A percentile compares a stretch with the other conserved stretches of the same genome.
Conservation (phyloP, 1,139 yeast species). For the Geotrichum australiense region DNA sequence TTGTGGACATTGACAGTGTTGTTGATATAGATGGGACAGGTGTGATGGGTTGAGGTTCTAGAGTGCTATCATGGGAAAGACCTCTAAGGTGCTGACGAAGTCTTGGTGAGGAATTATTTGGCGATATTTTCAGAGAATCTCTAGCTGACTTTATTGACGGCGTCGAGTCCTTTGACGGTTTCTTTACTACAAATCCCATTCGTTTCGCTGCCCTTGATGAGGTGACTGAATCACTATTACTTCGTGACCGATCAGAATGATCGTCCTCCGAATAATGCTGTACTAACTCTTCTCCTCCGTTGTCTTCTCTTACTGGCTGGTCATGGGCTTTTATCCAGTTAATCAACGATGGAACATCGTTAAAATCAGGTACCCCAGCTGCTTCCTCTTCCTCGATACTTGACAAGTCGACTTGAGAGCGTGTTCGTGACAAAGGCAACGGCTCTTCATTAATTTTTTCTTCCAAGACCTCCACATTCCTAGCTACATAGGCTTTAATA, state of each 20-base stretch:
- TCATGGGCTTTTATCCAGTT: slow-evolving; percentile 12
- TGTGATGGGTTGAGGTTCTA: slow-evolving; percentile 14
- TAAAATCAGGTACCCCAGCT: slow-evolving; percentile 10
- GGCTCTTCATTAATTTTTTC: slow-evolving; percentile 6
- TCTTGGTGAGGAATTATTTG: slow-evolving; percentile 6
- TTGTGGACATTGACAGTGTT: not conserved
- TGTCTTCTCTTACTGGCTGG: not conserved
- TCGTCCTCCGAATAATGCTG: not conserved
- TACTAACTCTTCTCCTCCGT: not conserved
- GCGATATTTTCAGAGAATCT: slow-evolving; percentile 11
- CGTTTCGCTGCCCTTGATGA: slow-evolving; percentile 44
- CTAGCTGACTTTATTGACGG: slow-evolving; percentile 13
- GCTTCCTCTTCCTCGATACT: not conserved
- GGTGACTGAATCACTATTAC: slow-evolving; percentile 46
- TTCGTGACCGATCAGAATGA: slow-evolving; percentile 43
- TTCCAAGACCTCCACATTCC: slow-evolving; percentile 21
- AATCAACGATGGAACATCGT: slow-evolving; percentile 10
- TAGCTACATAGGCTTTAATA: slow-evolving; percentile 40
- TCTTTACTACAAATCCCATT: slow-evolving; percentile 30
- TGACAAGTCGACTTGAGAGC: not conserved
- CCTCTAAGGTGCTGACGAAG: slow-evolving; percentile 20
- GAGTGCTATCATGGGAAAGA: slow-evolving; percentile 22
- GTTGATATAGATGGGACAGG: not conserved
- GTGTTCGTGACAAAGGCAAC: not conserved
- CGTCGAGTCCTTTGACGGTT: slow-evolving; percentile 13